Percentiles rank a stretch among this genome's conserved stretches.
These are phyloP conservation scores for Phytophthora crassamura DNA, from an alignment of 352 stramenopile species.

Conservation along the genomic window DNA sequence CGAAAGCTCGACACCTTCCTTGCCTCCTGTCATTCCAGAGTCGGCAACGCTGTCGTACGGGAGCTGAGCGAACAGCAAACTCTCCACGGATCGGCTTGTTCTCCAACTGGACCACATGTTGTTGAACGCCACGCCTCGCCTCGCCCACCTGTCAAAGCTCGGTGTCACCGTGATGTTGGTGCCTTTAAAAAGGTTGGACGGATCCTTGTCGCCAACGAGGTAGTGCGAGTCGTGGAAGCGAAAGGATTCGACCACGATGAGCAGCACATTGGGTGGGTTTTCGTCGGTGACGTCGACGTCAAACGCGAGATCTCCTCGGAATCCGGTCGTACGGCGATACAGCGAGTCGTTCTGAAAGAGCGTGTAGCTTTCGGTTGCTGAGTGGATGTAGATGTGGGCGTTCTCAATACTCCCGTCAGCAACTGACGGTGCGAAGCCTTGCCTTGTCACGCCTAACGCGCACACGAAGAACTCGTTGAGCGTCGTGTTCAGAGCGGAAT, in stretches of 20 bases:
- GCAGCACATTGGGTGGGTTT: not conserved
- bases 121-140: not conserved
- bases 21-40: not conserved
- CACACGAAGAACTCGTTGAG: slow-evolving; percentile 39
- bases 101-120: slow-evolving; percentile 1
- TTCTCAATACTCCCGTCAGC: slow-evolving; percentile 10
- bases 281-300: not conserved
- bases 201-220: not conserved
- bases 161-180: not conserved
- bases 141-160: slow-evolving; percentile 2
- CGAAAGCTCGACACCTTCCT: not conserved
- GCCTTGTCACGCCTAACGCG: slow-evolving; percentile 4
- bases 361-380: not conserved
- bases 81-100: not conserved
- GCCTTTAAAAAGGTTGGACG: slow-evolving; percentile 1
- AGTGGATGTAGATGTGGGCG: slow-evolving; percentile 19
- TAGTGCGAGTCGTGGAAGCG: slow-evolving; percentile 1
- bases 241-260: not conserved
- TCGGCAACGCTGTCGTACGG: not conserved
- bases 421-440: slow-evolving; percentile 17
- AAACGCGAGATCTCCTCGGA: slow-evolving; percentile 1
- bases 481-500: slow-evolving; percentile 41
- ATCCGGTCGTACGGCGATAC: slow-evolving; percentile 1
- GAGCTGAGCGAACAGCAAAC: slow-evolving; percentile 1
- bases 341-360: not conserved